A percentile compares a stretch with the other conserved stretches of the same genome.
Conservation (phyloP, 2,329 filamentous ascomycete species). For the Decorospora gaudefroyi region DNA sequence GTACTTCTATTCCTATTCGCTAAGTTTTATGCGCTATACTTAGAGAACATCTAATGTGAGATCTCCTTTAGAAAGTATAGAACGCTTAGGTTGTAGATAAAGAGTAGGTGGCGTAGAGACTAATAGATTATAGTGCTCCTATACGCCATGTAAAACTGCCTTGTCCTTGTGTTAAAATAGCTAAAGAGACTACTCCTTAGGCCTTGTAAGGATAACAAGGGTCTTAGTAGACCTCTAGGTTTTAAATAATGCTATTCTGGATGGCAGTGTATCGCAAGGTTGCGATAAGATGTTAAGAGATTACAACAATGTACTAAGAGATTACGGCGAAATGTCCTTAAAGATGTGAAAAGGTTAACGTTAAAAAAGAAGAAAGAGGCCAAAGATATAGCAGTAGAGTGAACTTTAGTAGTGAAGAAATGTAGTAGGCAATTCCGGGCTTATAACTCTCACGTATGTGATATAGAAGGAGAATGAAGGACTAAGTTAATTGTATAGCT, state of each 20-base stretch:
- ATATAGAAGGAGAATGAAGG: too few species aligned
- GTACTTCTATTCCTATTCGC: background rate
- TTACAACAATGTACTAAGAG: too few species aligned
- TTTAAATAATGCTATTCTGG: background rate
- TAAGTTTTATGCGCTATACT: background rate
- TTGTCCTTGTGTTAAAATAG: background rate
- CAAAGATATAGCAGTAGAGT: too few species aligned
- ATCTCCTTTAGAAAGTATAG: background rate
- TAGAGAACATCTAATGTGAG: background rate
- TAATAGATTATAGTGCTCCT: constrained; percentile 1
- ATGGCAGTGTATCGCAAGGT: background rate
- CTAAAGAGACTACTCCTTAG: background rate
- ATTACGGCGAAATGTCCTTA: background rate
- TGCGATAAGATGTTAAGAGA: background rate
- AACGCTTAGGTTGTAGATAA: background rate
- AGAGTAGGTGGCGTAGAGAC: background rate
- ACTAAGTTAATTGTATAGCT: too few species aligned
- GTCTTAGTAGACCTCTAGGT: background rate
- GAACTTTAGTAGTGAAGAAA: too few species aligned
- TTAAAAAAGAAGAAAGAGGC: too few species aligned
- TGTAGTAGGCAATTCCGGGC: too few species aligned
- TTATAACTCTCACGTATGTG: too few species aligned
- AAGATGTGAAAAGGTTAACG: background rate
- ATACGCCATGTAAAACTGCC: background rate
- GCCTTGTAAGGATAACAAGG: background rate